Evolutionary conservation across 2,329 filamentous ascomycete species (phyloP), one percentile per base, ranked within the genome.

Genomic region (Clonostachys solani): DNA sequence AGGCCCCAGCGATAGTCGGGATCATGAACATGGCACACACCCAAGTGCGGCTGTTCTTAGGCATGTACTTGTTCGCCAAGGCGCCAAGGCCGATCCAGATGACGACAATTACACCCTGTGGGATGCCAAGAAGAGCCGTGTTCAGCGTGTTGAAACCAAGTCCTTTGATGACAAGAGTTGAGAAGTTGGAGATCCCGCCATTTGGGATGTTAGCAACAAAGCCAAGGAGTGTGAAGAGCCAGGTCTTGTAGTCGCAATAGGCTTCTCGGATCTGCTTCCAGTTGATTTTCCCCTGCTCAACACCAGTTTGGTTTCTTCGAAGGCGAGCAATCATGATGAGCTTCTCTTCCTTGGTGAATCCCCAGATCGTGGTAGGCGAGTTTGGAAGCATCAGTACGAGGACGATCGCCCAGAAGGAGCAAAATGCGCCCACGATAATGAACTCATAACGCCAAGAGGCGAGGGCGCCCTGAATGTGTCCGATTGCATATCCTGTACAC

Each of bases 361-460:
- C 74, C 36, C 71, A 70, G 13, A 77, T 75, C 2, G 74, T 79
- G 17, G 77, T 68, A 0, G 80, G 81, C 0, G 73, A 77, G 55
- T 83, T 79, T 2, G 81, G 80, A 3, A 84, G 69, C 38, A 81
- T 63, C 16, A 81, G 59, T 40, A 75, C 68, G 57, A 85, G 77
- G 12, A 80, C 63, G 8, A 84, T 70, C 2, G 78, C 83, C 75
- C 82, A 86, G 12, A 69, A 49, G 15, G 77, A 69, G 49, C 80
- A 85, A 12, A 85, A 67, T 1, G 77, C 69, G 8, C 71, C 71
- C 5, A 81, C 81, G n/a, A 87, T 75, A 15, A 88, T 63, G 57
- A 87, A 87, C 47, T 87, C 82, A 52, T 83, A 87, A 56, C 79
- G 80, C 83, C 83, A 87, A 0, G 75, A 77, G 0, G 75, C 69